A percentile compares a stretch with the other conserved stretches of the same genome.
Conservation (phyloP, 371 early-diverging fungal species). For the Lichtheimia ramosa region DNA sequence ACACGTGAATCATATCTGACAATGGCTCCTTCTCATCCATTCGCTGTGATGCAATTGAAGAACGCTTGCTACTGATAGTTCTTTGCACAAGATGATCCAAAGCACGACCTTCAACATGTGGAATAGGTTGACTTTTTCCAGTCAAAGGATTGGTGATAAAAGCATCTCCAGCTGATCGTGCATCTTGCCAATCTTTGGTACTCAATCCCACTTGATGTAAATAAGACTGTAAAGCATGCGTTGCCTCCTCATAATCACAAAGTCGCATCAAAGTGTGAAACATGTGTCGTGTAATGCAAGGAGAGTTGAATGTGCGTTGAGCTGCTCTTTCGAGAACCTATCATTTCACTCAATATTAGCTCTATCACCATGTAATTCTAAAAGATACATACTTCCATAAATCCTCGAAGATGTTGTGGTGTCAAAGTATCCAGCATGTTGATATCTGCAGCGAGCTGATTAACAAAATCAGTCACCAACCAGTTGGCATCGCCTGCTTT, state of each 20-base stretch:
- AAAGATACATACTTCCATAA: slow-evolving; percentile 42
- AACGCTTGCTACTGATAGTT: slow-evolving; percentile 48
- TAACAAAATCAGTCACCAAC: slow-evolving; percentile 60
- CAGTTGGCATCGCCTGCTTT: slow-evolving; percentile 61
- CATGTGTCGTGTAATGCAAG: slow-evolving; percentile 66
- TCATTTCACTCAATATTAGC: background rate
- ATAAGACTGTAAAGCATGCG: slow-evolving; percentile 66
- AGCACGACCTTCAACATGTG: slow-evolving; percentile 12
- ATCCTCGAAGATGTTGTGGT: slow-evolving; percentile 33
- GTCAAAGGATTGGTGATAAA: slow-evolving; percentile 15
- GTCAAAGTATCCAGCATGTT: slow-evolving; percentile 44
- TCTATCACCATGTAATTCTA: background rate
- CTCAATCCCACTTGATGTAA: slow-evolving; percentile 49
- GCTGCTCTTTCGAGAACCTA: slow-evolving; percentile 66
- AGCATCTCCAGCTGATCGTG: slow-evolving; percentile 26
- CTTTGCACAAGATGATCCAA: slow-evolving; percentile 1
- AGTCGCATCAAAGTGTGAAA: slow-evolving; percentile 56
- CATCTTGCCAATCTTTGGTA: slow-evolving; percentile 35
- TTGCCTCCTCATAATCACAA: slow-evolving; percentile 80
- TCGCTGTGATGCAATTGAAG: slow-evolving; percentile 37
- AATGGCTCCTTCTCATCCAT: slow-evolving; percentile 10
- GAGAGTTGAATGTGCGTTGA: slow-evolving; percentile 73
- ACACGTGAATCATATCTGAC: slow-evolving; percentile 31
- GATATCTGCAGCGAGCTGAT: slow-evolving; percentile 64
- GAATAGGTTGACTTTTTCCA: slow-evolving; percentile 5